Base-by-base conservation (phyloP, 164 flowering plant species). In the Litsea cubeba region DNA sequence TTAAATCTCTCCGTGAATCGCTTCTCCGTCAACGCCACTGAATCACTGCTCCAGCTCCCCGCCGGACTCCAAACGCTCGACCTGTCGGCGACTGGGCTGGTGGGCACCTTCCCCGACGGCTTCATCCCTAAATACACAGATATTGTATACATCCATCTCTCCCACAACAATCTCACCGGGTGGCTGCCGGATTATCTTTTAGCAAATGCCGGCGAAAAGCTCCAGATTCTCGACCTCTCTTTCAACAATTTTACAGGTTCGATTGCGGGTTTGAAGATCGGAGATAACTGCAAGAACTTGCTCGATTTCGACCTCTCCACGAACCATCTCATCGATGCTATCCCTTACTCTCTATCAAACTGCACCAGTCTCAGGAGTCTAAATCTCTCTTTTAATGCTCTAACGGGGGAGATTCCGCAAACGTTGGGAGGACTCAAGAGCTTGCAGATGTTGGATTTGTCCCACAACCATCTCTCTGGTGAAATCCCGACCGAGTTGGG, bases 211-310 rank as follows among this genome's bases (percentile, higher is more conserved):
- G 60, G n/a, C n/a, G 80, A 83, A 64, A 87, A 85, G 50, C 78
- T 92, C 50, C 85, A 86, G 79, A 72, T 73, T 60, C 89, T 94
- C 28, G 98, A 94, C 72, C 86, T 94, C 15, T 94, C 98, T 68
- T 82, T 32, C 24, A 94, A 94, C 84, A 89, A 91, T 76, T 72
- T 94, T 0, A 84, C 92, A 0, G 98, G 97, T 1, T 70, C 91
- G 0, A 79, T 90, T 70, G 81, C 92, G 0, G 76, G 80, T 62
- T 51, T 87, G 69, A 78, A 50, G 20, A 66, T 86, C 22, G 84
- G 76, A 8, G 77, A 35, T 28, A 80, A 85, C 50, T 92, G 95
- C 83, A 74, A 71, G 63, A 79, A 88, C 69, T 77, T 94, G 82
- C 35, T 76, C 71, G 83, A 84, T 65, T 76, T 94, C 32, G 94